phyloP scores from a whole-genome alignment of 2,329 filamentous ascomycete genomes.

The Sclerotinia spermophila region DNA sequence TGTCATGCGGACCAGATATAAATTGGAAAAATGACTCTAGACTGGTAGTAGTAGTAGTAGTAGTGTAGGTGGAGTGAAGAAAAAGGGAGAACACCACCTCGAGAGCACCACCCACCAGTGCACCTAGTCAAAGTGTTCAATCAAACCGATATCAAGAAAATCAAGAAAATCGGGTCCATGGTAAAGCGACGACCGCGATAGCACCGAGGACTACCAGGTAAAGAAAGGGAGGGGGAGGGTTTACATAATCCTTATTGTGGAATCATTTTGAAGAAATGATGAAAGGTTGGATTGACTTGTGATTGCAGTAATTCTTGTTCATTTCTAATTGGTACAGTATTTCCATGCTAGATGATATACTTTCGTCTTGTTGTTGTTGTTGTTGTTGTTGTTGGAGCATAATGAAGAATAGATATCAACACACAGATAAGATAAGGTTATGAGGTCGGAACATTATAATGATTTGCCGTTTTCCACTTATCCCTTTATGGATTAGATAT shows the following conservation, averaged over 20 bases:
- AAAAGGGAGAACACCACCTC: too few relatives aligned
- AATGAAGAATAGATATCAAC: not conserved
- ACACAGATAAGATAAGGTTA: not conserved
- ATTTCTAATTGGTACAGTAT: too few relatives aligned
- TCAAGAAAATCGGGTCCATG: constrained; percentile 17
- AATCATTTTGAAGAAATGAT: not conserved
- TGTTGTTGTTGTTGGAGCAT: not conserved
- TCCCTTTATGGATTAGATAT: not conserved
- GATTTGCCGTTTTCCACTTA: not conserved
- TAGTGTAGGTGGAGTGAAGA: not conserved
- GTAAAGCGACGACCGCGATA: constrained; percentile 15
- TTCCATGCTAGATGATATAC: not conserved
- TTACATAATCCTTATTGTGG: not conserved
- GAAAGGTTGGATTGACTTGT: not conserved
- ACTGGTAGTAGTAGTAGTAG: too few relatives aligned
- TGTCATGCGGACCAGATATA: constrained; percentile 1
- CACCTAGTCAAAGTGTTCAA: not conserved
- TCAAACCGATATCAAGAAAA: constrained; percentile 10
- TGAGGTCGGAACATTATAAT: constrained; percentile 1
- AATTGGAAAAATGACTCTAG: not conserved
- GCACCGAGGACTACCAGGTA: constrained; percentile 15
- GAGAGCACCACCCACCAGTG: too few relatives aligned
- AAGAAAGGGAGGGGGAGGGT: not conserved
- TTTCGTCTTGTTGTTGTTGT: not conserved
- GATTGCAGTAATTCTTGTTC: not conserved